phyloP scores from a whole-genome alignment of 768 basidiomycete genomes.

The Filobasidium wieringae region DNA sequence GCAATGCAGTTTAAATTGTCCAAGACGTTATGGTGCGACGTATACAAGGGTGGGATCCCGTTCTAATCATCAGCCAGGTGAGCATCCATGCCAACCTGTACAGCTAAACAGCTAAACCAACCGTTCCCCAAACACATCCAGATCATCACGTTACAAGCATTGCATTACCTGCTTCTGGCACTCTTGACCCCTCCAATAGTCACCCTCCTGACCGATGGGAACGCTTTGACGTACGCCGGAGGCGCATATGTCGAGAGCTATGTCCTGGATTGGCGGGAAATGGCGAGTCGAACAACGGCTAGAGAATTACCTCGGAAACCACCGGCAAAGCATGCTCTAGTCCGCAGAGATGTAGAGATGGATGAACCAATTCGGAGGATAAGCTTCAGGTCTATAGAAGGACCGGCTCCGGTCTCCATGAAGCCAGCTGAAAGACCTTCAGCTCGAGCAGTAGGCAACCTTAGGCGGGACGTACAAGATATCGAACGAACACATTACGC shows the following conservation, averaged over 20 bases:
- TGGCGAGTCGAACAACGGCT: constrained; percentile 69
- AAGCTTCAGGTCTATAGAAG: neutral
- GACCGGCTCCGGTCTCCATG: too few species aligned
- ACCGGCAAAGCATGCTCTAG: neutral
- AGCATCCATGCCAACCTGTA: constrained; percentile 11
- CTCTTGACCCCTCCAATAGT: constrained; percentile 72
- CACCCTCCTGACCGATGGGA: constrained; percentile 49
- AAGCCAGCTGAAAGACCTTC: too few species aligned
- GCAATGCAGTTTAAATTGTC: too few species aligned
- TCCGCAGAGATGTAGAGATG: neutral
- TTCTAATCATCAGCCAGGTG: constrained; percentile 75
- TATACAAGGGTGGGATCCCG: constrained; percentile 69
- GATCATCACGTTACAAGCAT: constrained; percentile 85
- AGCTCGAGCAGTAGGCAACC: too few species aligned
- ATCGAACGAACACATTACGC: constrained; percentile 5
- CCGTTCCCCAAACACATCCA: constrained; percentile 35
- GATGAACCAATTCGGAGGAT: neutral
- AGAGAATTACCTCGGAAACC: constrained; percentile 1
- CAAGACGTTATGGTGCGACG: constrained; percentile 23
- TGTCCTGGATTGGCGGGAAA: constrained; percentile 94
- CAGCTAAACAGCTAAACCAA: neutral
- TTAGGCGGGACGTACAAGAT: neutral
- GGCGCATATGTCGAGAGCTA: constrained; percentile 33
- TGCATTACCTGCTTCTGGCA: constrained; percentile 84
- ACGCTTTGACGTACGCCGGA: constrained; percentile 30